Evolutionary conservation across 306 rosid genomes (phyloP), one percentile per base, ranked within the genome.

Genomic region (Pyrus communis): DNA sequence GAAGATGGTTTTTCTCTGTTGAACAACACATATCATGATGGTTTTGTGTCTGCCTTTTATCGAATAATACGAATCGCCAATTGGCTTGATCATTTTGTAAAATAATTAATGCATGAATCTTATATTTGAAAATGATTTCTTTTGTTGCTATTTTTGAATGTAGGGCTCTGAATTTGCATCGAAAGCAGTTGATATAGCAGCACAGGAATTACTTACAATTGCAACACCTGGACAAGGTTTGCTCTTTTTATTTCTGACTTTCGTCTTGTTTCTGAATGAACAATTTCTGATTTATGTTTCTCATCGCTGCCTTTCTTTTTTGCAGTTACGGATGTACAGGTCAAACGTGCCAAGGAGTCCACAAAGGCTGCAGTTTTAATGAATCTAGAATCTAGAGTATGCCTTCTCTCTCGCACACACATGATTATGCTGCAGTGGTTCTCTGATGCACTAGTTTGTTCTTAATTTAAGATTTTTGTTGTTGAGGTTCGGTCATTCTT

Each of bases 371-470:
- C 99, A 52, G 90, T 96, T 84, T 84, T 96, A 70, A 96, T 96
- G 99, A 96, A 96, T 81, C 89, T 96, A 70, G 99, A 96, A 79
- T 96, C 99, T 67, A 86, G 98, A 84, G 99, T 96, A 91, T 64
- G 81, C 73, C 59, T 42, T 59, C 72, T 68, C 76, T 46, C 52
- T 11, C 33, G 17, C 78, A 2, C 46, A 1, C 65, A 0, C 57
- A 74, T 23, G 4, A 28, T 31, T 1, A 40, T 11, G n/a, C 22
- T 21, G 11, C 4, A 28, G 19, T 28, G 21, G 73, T 4, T 67
- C 52, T 12, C 52, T 18, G 33, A 9, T 22, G 12, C 43, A 62
- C 58, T n/a, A 21, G 18, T 30, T 9, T 23, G 14, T 77, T 23
- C 5, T 68, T 45, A 38, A 51, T 10, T 64, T 64, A 12, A 22